Conservation (phyloP, 768 basidiomycete species). For the Suillus plorans region DNA sequence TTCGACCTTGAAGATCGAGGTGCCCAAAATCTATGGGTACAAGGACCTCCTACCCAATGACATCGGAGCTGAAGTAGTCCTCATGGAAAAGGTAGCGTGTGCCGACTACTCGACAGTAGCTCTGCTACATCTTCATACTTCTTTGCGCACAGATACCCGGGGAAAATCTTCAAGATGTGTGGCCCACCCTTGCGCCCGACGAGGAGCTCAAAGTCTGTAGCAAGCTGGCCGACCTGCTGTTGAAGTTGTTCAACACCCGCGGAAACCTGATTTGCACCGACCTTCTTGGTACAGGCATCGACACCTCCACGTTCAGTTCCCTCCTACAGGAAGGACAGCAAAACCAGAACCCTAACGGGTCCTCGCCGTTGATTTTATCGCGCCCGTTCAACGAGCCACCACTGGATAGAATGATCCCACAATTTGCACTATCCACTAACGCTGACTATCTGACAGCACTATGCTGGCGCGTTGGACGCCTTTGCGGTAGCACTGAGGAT, state of each 20-base stretch:
- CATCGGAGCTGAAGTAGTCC: slow-evolving; percentile 31
- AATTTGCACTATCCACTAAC: slow-evolving; percentile 21
- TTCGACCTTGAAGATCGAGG: slow-evolving; percentile 18
- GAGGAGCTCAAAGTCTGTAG: slow-evolving; percentile 23
- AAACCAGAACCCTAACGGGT: background rate
- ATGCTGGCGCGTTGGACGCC: slow-evolving; percentile 23
- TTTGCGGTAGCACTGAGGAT: slow-evolving; percentile 14
- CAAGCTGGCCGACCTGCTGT: slow-evolving; percentile 26
- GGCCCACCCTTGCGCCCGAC: slow-evolving; percentile 21
- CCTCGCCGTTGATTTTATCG: slow-evolving; percentile 19
- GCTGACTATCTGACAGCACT: slow-evolving; percentile 29
- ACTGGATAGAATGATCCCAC: slow-evolving; percentile 21
- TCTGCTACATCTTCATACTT: slow-evolving; percentile 8
- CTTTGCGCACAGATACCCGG: slow-evolving; percentile 23
- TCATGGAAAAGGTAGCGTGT: slow-evolving; percentile 29
- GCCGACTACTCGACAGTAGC: background rate
- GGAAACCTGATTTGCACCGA: slow-evolving; percentile 22
- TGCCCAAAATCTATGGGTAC: slow-evolving; percentile 31
- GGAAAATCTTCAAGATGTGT: slow-evolving; percentile 24
- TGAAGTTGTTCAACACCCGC: slow-evolving; percentile 30
- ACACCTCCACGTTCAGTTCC: slow-evolving; percentile 15
- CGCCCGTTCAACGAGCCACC: slow-evolving; percentile 29
- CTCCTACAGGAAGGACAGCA: slow-evolving; percentile 7
- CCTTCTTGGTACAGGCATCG: slow-evolving; percentile 30
- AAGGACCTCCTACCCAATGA: slow-evolving; percentile 26